Evolutionary conservation across 108 stramenopile species (phyloP).

Genomic region (Discostella stelligeroides): DNA sequence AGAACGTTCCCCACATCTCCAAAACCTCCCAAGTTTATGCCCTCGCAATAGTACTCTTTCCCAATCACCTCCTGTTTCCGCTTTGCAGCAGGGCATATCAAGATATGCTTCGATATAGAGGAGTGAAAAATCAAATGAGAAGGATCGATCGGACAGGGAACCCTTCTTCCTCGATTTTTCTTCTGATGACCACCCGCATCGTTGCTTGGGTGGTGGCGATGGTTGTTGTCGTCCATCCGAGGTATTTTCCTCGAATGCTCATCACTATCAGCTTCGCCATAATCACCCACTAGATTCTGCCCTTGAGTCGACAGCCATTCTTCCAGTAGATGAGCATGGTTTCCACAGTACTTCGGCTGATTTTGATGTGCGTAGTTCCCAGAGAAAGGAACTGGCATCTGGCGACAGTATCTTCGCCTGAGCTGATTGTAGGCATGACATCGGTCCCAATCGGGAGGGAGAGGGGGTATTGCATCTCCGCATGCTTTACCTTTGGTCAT

Average conservation of each 20-base stretch:
- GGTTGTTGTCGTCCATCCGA: slow-evolving; percentile 7
- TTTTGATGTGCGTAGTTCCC: neutral
- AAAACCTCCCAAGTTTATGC: slow-evolving; percentile 73
- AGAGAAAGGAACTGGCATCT: slow-evolving; percentile 40
- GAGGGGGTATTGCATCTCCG: slow-evolving; percentile 31
- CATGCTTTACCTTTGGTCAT: slow-evolving; percentile 2
- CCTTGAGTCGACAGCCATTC: slow-evolving; percentile 52
- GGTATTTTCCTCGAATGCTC: slow-evolving; percentile 1
- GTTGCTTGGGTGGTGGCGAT: neutral
- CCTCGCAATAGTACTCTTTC: slow-evolving; percentile 52
- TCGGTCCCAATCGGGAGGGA: slow-evolving; percentile 70
- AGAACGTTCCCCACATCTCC: slow-evolving; percentile 43
- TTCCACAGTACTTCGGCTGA: slow-evolving; percentile 44
- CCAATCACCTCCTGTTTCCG: slow-evolving; percentile 42
- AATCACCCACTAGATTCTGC: slow-evolving; percentile 16
- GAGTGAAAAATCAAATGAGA: slow-evolving; percentile 78
- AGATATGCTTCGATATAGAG: slow-evolving; percentile 58
- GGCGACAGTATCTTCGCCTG: slow-evolving; percentile 73
- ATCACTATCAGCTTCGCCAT: slow-evolving; percentile 1
- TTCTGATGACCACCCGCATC: slow-evolving; percentile 8
- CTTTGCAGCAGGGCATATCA: slow-evolving; percentile 69
- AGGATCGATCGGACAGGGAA: slow-evolving; percentile 88
- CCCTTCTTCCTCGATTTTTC: slow-evolving; percentile 56
- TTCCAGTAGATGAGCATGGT: slow-evolving; percentile 44
- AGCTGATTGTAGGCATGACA: slow-evolving; percentile 67